Evolutionary conservation across 2,329 filamentous ascomycete genomes (phyloP).

Genomic region (Paramyrothecium roridum): DNA sequence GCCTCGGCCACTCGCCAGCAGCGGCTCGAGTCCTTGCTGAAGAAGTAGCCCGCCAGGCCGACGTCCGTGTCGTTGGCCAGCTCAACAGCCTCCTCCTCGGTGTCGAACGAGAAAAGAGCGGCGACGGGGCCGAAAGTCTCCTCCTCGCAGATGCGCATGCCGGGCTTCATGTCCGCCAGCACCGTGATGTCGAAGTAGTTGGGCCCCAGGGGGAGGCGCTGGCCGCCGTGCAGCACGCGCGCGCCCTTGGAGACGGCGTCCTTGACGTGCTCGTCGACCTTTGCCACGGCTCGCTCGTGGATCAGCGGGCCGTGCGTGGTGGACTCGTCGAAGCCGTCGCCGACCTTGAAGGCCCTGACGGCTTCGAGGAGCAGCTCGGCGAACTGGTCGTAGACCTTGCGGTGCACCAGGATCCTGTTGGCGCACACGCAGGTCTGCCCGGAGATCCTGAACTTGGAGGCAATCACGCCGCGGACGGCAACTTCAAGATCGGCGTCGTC

Average conservation of each 20-base stretch:
- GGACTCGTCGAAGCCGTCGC: slow-evolving; percentile 50
- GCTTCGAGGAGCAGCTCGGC: slow-evolving; percentile 45
- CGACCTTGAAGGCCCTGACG: slow-evolving; percentile 56
- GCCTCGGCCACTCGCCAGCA: slow-evolving; percentile 39
- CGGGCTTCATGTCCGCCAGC: slow-evolving; percentile 61
- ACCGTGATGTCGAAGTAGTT: slow-evolving; percentile 71
- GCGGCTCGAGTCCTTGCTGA: slow-evolving; percentile 40
- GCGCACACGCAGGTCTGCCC: slow-evolving; percentile 71
- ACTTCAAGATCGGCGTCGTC: slow-evolving; percentile 70
- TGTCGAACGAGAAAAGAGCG: slow-evolving; percentile 65
- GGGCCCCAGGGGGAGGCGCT: slow-evolving; percentile 53
- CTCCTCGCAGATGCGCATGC: slow-evolving; percentile 64
- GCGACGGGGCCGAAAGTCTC: slow-evolving; percentile 74
- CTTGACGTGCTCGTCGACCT: slow-evolving; percentile 60
- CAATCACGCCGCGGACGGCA: slow-evolving; percentile 62
- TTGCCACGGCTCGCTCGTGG: slow-evolving; percentile 60
- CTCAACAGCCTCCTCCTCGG: slow-evolving; percentile 64
- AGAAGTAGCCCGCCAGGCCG: slow-evolving; percentile 72
- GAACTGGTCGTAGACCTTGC: slow-evolving; percentile 57
- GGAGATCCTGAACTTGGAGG: slow-evolving; percentile 68
- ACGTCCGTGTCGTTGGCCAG: slow-evolving; percentile 65
- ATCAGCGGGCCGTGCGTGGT: slow-evolving; percentile 62
- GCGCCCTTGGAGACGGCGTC: slow-evolving; percentile 62
- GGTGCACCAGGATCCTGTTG: slow-evolving; percentile 59
- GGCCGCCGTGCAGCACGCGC: slow-evolving; percentile 55